Base-by-base conservation (phyloP, 139 green algal species). In the Pseudopediastrum boryanum region DNA sequence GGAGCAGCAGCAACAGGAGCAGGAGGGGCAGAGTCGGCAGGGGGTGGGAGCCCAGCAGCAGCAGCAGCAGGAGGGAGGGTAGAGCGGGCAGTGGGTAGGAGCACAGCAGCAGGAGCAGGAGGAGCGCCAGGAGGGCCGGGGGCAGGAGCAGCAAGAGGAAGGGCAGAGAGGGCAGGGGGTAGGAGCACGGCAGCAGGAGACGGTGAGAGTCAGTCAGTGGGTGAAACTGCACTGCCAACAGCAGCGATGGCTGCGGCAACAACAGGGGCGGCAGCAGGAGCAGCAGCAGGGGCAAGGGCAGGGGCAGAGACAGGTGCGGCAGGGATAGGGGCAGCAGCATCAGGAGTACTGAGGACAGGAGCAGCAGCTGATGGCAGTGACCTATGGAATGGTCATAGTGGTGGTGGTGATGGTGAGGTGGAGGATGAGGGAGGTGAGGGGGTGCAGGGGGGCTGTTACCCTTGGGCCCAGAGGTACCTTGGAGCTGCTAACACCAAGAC, bases 401-500 rank as follows among this genome's bases (percentile, higher is more conserved):
- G n/a, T n/a, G n/a, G n/a, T n/a, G n/a, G n/a, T n/a, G n/a, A n/a
- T n/a, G n/a, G n/a, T n/a, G n/a, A n/a, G n/a, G n/a, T n/a, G n/a
- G n/a, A n/a, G n/a, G n/a, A n/a, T n/a, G n/a, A n/a, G n/a, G n/a
- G n/a, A n/a, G n/a, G n/a, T n/a, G n/a, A n/a, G n/a, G n/a, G n/a
- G n/a, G n/a, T 51, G 62, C 29, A 50, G 8, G 43, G 46, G 70
- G 51, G 51, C 48, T 65, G 70, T 8, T 51, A 1, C 46, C 16
- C 51, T 25, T 65, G 2, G 4, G 42, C 31, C 36, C 39, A 51
- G 56, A 69, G 77, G 54, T 83, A 78, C 35, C 68, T 68, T 10
- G 77, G 77, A n/a, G 43, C 65, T 16, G 2, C 65, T 8, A 78
- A 27, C 42, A 31, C 51, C 31, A 66, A 83, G 56, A 83, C 77